Conservation (phyloP, 306 rosid genomes). For the Vigna radiata region DNA sequence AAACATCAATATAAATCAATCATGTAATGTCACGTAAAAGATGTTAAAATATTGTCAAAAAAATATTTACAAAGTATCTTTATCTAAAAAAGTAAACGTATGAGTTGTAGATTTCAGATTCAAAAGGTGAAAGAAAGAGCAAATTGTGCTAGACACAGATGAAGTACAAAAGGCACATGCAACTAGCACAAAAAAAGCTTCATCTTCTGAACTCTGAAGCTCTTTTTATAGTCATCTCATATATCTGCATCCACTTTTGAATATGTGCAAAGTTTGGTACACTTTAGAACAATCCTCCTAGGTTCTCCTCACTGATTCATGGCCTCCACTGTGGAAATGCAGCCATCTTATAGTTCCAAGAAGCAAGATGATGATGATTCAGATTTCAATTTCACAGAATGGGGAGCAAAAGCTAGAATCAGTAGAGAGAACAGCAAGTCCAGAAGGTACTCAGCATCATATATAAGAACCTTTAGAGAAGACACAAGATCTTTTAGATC, state of each 20-base stretch:
- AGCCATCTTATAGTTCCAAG: constrained; percentile 50
- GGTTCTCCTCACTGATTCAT: constrained; percentile 7
- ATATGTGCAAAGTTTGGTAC: constrained; percentile 25
- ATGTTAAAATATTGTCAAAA: too few species aligned
- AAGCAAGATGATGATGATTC: constrained; percentile 76
- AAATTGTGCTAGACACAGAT: constrained; percentile 26
- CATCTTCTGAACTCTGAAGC: constrained; percentile 13
- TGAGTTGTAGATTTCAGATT: constrained; percentile 22
- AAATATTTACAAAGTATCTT: too few species aligned
- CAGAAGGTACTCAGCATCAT: constrained; percentile 84
- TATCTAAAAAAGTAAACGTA: too few species aligned
- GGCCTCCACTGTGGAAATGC: constrained; percentile 66
- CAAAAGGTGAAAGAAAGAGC: constrained; percentile 29
- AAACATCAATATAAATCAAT: too few species aligned
- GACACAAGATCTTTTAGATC: constrained; percentile 85
- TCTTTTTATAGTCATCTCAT: constrained; percentile 21
- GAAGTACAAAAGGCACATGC: constrained; percentile 14
- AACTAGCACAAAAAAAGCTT: constrained; percentile 10
- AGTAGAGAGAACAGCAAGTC: constrained; percentile 66
- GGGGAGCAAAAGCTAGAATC: constrained; percentile 64
- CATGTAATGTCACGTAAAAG: too few species aligned
- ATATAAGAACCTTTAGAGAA: constrained; percentile 85
- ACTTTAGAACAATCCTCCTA: constrained; percentile 4
- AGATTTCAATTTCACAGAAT: constrained; percentile 74
- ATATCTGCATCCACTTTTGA: constrained; percentile 32